phyloP scores from a whole-genome alignment of 2,329 filamentous ascomycete genomes.

The Penicillium corylophilum region DNA sequence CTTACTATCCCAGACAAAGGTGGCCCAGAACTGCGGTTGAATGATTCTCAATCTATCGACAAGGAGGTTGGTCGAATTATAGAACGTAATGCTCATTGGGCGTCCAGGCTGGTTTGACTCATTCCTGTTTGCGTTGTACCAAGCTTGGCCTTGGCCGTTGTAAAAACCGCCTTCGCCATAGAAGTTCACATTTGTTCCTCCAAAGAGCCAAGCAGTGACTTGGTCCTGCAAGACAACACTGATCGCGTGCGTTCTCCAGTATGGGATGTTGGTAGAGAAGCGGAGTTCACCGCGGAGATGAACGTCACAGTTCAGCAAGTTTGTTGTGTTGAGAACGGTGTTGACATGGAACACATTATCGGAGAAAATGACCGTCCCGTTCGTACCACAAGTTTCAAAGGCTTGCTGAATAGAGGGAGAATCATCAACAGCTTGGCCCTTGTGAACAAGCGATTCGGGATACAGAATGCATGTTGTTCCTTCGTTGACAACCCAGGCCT shows the following conservation, averaged over 20 bases:
- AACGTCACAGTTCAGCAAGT: constrained; percentile 49
- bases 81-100: constrained; percentile 30
- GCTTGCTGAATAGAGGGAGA: constrained; percentile 53
- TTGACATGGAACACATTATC: constrained; percentile 52
- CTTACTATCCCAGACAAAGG: constrained; percentile 20
- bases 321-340: constrained; percentile 51
- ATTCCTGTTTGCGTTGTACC: constrained; percentile 36
- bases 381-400: constrained; percentile 50
- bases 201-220: constrained; percentile 51
- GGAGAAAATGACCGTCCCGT: constrained; percentile 53
- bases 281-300: constrained; percentile 49
- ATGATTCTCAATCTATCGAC: constrained; percentile 33
- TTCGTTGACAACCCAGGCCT: background rate
- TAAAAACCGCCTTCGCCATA: constrained; percentile 52
- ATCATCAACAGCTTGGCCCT: constrained; percentile 40
- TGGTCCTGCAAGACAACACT: constrained; percentile 52
- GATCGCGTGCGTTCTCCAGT: constrained; percentile 51
- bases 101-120: constrained; percentile 32
- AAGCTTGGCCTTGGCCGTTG: constrained; percentile 48
- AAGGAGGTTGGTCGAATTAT: constrained; percentile 14
- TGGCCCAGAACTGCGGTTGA: constrained; percentile 59
- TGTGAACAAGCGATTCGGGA: background rate
- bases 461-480: background rate
- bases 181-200: constrained; percentile 51
- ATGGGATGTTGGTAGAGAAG: constrained; percentile 35